phyloP scores from a whole-genome alignment of 768 basidiomycete genomes.

The Hygrocybe coccinea region DNA sequence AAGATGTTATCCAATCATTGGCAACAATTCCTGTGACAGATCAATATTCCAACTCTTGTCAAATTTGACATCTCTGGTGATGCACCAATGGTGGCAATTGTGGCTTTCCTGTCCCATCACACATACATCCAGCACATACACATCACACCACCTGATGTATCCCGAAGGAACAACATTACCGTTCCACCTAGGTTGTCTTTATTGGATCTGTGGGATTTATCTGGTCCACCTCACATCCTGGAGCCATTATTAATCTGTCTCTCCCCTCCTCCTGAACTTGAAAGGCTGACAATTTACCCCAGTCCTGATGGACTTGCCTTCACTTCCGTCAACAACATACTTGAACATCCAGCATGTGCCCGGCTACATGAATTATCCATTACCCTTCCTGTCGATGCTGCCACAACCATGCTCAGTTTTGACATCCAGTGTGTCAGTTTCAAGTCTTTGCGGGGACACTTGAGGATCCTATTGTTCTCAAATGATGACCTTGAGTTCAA shows the following conservation, averaged over 20 bases:
- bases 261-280: not conserved
- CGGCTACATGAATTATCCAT: not conserved
- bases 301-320: not conserved
- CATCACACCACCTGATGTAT: not conserved
- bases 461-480: not conserved
- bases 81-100: not conserved
- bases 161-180: not conserved
- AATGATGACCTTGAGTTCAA: too few relatives aligned
- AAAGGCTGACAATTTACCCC: not conserved
- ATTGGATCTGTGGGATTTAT: not conserved
- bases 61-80: not conserved
- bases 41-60: not conserved
- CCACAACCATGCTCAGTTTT: not conserved
- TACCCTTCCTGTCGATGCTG: not conserved
- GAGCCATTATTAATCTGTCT: not conserved
- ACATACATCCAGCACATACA: not conserved
- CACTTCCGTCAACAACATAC: not conserved
- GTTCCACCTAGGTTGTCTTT: not conserved
- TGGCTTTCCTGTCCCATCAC: not conserved
- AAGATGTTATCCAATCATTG: not conserved
- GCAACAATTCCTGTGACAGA: not conserved
- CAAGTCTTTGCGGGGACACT: not conserved
- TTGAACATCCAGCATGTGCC: not conserved
- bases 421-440: too few relatives aligned
- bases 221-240: not conserved